phyloP scores from a whole-genome alignment of 495 filamentous ascomycete genomes.

The Chaetomium tenue region DNA sequence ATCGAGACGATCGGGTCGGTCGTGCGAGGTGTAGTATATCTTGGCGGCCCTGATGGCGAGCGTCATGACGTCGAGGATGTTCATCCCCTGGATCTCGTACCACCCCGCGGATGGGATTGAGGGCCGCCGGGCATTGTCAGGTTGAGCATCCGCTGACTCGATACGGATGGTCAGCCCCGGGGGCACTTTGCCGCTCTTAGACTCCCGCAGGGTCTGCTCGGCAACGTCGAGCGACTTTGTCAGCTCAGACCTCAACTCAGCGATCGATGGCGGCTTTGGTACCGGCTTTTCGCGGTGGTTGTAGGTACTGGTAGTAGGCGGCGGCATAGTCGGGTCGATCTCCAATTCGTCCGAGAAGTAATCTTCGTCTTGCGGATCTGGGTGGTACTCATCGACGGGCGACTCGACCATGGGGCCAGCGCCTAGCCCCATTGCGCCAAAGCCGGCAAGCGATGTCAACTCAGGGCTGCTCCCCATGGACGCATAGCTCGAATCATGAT shows the following conservation, averaged over 20 bases:
- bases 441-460: conserved; percentile 39
- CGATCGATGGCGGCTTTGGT: conserved; percentile 79
- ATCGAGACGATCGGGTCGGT: conserved; percentile 76
- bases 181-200: conserved; percentile 34
- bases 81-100: conserved; percentile 85
- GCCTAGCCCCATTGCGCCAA: conserved; percentile 28
- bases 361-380: conserved; percentile 51
- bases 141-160: conserved; percentile 5
- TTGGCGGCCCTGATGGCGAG: conserved; percentile 91
- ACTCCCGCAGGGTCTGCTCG: conserved; percentile 60
- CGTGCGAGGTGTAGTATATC: conserved; percentile 88
- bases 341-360: conserved; percentile 58
- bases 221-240: conserved; percentile 63
- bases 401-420: conserved; percentile 53
- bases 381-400: conserved; percentile 55
- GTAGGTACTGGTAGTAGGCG: conserved; percentile 95
- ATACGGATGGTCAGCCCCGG: conserved; percentile 13
- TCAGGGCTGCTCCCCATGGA: conserved; percentile 58
- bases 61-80: conserved; percentile 87
- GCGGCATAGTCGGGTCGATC: conserved; percentile 71
- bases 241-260: conserved; percentile 73
- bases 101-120: conserved; percentile 53
- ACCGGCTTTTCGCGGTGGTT: conserved; percentile 81
- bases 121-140: conserved; percentile 16
- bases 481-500: conserved; percentile 55